Evolutionary conservation across 2,329 filamentous ascomycete species (phyloP).

Genomic region (Pseudogymnoascus pannorum): DNA sequence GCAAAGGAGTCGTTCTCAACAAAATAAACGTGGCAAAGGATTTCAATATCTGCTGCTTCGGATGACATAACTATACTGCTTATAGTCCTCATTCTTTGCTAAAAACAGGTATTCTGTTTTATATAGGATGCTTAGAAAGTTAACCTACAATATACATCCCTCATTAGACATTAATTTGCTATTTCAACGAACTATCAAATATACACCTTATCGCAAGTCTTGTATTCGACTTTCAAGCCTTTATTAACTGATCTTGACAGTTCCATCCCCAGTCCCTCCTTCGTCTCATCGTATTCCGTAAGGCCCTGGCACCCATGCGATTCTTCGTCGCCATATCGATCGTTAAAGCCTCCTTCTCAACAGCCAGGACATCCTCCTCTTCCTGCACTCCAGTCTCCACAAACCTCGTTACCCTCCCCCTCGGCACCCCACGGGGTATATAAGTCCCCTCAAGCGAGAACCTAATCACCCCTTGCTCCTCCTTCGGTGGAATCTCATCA

Average conservation of each 20-base stretch:
- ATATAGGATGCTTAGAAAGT: no score
- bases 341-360: neutral
- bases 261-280: neutral
- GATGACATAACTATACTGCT: no score
- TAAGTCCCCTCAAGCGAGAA: neutral
- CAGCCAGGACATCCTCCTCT: neutral
- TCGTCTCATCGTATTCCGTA: neutral
- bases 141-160: neutral
- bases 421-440: neutral
- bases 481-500: neutral
- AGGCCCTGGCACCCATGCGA: neutral
- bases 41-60: no score
- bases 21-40: no score
- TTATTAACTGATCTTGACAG: neutral
- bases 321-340: neutral
- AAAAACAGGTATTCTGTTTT: no score
- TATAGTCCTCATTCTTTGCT: no score
- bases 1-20: no score
- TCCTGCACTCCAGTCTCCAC: neutral
- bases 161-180: neutral
- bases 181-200: neutral
- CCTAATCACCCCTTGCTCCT: neutral
- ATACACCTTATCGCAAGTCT: neutral
- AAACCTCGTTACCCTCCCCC: neutral
- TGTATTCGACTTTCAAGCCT: neutral